Evolutionary conservation across 176 grass and related monocot genomes (phyloP).

Genomic region (Areca catechu): DNA sequence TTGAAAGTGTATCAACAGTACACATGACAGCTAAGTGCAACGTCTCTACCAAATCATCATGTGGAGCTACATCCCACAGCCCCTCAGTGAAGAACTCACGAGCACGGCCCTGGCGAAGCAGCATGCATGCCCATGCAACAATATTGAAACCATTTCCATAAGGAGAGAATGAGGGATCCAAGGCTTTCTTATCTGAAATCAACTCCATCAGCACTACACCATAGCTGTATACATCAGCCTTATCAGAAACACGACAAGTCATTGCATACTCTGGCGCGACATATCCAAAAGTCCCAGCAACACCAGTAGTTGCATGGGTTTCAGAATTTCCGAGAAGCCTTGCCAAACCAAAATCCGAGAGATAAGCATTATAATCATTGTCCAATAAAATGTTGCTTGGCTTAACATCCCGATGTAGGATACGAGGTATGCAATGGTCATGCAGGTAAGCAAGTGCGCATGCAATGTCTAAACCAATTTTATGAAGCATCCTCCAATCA

Average conservation of each 20-base stretch:
- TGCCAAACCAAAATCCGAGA: conserved; percentile 89
- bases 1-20: conserved; percentile 72
- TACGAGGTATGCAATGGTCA: conserved; percentile 75
- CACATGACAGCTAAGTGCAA: conserved; percentile 88
- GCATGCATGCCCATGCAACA: conserved; percentile 91
- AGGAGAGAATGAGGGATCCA: conserved; percentile 87
- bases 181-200: conserved; percentile 92
- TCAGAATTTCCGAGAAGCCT: conserved; percentile 92
- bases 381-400: conserved; percentile 95
- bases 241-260: conserved; percentile 96
- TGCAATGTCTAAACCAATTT: conserved; percentile 88
- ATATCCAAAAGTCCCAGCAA: conserved; percentile 95
- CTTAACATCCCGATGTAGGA: conserved; percentile 90
- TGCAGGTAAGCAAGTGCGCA: conserved; percentile 82
- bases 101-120: conserved; percentile 70
- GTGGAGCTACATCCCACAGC: conserved; percentile 69
- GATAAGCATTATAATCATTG: conserved; percentile 68
- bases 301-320: conserved; percentile 95
- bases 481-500: conserved; percentile 88
- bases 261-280: conserved; percentile 97
- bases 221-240: conserved; percentile 91
- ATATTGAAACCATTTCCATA: conserved; percentile 99
- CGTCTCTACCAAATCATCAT: conserved; percentile 81
- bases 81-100: conserved; percentile 85
- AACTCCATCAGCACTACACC: conserved; percentile 97